Percentiles rank a stretch among this genome's conserved stretches.
Evolutionary conservation across 2,329 filamentous ascomycete species (phyloP).

Genomic region (Ceratocystis diversiconidia): DNA sequence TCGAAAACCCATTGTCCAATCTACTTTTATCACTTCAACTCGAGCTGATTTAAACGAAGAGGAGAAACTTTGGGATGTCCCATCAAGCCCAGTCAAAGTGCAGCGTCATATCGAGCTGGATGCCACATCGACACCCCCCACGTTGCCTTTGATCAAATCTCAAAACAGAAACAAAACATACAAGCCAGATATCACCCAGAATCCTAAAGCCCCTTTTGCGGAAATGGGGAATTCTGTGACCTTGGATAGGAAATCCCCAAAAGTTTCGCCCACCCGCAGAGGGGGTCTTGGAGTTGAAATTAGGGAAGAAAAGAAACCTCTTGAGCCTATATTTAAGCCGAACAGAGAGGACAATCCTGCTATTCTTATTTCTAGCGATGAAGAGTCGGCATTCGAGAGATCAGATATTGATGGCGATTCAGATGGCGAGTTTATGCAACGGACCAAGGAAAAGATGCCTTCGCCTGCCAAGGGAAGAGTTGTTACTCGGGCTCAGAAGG

Average conservation of each 20-base stretch:
- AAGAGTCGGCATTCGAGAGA: background rate
- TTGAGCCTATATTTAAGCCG: background rate
- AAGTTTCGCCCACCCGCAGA: background rate
- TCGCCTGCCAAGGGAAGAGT: background rate
- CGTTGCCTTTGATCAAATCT: background rate
- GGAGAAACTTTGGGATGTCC: constrained; percentile 3
- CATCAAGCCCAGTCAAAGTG: background rate
- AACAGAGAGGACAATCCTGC: background rate
- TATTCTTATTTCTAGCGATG: constrained; percentile 12
- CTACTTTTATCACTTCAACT: background rate
- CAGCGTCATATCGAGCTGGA: background rate
- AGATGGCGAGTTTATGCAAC: constrained; percentile 8
- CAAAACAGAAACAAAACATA: background rate
- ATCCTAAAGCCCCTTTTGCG: background rate
- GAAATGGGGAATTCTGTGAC: background rate
- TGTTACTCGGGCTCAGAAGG: background rate
- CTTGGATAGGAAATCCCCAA: background rate
- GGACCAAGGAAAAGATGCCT: background rate
- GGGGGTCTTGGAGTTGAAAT: background rate
- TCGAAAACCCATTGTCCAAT: background rate
- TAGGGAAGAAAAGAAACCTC: background rate
- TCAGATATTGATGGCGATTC: background rate
- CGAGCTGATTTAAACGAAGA: background rate
- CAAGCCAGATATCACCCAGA: background rate
- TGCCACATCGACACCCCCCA: background rate